phyloP scores from a whole-genome alignment of 1,139 yeast species.

The Meyerozyma carpophila region DNA sequence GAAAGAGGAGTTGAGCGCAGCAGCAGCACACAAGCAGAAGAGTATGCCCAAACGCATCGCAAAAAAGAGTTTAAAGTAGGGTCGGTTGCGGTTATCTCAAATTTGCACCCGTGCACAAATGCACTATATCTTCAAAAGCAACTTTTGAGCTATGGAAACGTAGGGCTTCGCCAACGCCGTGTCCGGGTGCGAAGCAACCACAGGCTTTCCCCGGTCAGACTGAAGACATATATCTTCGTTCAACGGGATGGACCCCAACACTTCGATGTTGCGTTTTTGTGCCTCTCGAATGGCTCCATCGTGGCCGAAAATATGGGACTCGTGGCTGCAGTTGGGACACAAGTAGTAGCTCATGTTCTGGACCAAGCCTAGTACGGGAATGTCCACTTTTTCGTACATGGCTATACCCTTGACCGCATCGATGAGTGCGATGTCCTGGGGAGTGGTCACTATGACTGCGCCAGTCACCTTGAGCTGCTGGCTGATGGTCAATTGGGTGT shows the following conservation, averaged over 20 bases:
- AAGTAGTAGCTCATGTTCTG: constrained; percentile 77
- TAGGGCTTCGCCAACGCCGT: constrained; percentile 33
- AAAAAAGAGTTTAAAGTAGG: background rate
- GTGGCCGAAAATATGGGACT: constrained; percentile 68
- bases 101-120: constrained; percentile 1
- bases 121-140: constrained; percentile 6
- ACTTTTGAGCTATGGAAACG: constrained; percentile 36
- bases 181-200: constrained; percentile 45
- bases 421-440: constrained; percentile 78
- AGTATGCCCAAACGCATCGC: background rate
- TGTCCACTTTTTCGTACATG: constrained; percentile 68
- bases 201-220: constrained; percentile 64
- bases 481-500: constrained; percentile 75
- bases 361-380: constrained; percentile 75
- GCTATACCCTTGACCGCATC: constrained; percentile 80
- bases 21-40: background rate
- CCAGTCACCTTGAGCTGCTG: constrained; percentile 77
- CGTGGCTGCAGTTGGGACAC: constrained; percentile 74
- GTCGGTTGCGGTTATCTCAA: background rate
- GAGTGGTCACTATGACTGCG: constrained; percentile 78
- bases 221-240: constrained; percentile 55
- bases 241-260: constrained; percentile 66
- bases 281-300: constrained; percentile 65
- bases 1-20: background rate
- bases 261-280: constrained; percentile 38